Conservation (phyloP, 1,284 basidiomycete species). For the Taiwanofungus camphoratus region DNA sequence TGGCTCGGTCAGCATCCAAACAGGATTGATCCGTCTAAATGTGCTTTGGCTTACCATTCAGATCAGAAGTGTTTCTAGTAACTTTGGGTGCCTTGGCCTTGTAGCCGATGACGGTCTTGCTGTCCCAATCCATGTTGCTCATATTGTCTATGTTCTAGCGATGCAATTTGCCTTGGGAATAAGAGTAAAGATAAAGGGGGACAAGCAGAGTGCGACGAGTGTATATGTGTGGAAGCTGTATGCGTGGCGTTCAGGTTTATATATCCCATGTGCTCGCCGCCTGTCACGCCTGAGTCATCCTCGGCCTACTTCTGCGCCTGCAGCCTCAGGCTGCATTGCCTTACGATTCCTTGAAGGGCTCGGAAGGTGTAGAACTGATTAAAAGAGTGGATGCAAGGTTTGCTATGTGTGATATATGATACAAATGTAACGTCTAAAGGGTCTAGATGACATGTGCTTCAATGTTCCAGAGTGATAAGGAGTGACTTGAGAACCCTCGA, state of each 20-base stretch:
- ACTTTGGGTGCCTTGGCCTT: slow-evolving; percentile 69
- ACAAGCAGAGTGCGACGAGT: slow-evolving; percentile 2
- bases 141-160: slow-evolving; percentile 16
- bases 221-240: slow-evolving; percentile 12
- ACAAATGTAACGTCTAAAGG: not conserved
- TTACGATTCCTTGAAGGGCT: too few relatives aligned
- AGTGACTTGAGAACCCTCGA: not conserved
- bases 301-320: not conserved
- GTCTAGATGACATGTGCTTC: too few relatives aligned
- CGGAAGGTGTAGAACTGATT: too few relatives aligned
- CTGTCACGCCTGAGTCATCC: not conserved
- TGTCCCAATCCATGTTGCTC: slow-evolving; percentile 59
- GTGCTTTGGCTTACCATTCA: slow-evolving; percentile 57
- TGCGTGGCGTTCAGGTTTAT: slow-evolving; percentile 16
- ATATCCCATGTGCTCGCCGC: slow-evolving; percentile 10
- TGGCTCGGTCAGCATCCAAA: slow-evolving; percentile 10
- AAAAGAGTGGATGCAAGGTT: not conserved
- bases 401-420: not conserved
- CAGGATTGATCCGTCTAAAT: slow-evolving; percentile 1
- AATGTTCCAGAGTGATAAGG: not conserved
- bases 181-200: not conserved
- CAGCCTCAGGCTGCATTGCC: not conserved
- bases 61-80: slow-evolving; percentile 57
- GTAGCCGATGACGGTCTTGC: slow-evolving; percentile 71
- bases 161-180: too few relatives aligned